These are phyloP conservation scores for Phytophthora melonis DNA, from an alignment of 352 stramenopile species.

Conservation along the genomic window DNA sequence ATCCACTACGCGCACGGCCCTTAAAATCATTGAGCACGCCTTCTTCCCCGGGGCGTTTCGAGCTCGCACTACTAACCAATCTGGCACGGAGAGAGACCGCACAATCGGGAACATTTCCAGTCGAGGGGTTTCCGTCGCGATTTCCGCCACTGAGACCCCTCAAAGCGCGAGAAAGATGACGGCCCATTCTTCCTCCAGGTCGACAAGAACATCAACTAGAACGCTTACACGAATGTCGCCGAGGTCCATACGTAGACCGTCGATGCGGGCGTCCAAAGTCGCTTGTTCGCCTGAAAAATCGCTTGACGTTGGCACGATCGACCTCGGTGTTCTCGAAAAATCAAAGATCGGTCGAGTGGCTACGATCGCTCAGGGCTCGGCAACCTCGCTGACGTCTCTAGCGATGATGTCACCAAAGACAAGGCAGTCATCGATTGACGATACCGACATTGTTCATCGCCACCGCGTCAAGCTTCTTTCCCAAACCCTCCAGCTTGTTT, in stretches of 20 bases:
- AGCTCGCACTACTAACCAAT: neutral
- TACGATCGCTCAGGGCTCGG: neutral
- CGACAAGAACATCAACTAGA: neutral
- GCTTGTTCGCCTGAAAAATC: constrained; percentile 4
- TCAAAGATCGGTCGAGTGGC: neutral
- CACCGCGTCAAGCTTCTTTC: constrained; percentile 29
- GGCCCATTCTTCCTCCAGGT: neutral
- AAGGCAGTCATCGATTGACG: constrained; percentile 17
- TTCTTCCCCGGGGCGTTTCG: constrained; percentile 19
- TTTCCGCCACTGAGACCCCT: neutral
- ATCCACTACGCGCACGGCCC: constrained; percentile 15
- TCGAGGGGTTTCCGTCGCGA: neutral
- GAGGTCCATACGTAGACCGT: neutral
- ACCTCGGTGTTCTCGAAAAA: neutral
- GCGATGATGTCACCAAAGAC: neutral
- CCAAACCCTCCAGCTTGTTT: constrained; percentile 38
- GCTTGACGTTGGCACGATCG: constrained; percentile 4
- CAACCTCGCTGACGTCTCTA: neutral
- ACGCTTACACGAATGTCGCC: neutral
- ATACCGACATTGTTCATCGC: constrained; percentile 30
- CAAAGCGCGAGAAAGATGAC: neutral
- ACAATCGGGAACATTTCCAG: neutral
- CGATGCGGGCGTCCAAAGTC: constrained; percentile 9
- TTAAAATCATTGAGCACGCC: constrained; percentile 35
- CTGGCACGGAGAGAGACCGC: neutral